These are phyloP conservation scores for Talaromyces sp. DNA, from an alignment of 2,329 filamentous ascomycete genomes.

Conservation along the genomic window DNA sequence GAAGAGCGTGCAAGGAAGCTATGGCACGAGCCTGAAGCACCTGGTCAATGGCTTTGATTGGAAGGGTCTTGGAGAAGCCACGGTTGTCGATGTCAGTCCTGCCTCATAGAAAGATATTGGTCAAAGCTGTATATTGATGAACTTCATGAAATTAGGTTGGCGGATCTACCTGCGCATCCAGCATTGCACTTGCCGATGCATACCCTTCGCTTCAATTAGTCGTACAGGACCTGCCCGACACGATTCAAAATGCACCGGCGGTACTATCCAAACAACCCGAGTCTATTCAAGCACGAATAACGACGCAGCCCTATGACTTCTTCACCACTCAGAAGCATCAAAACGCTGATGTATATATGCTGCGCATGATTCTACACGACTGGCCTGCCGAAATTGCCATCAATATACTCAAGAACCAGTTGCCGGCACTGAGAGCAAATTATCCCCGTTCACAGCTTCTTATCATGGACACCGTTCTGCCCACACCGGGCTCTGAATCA, in stretches of 20 bases:
- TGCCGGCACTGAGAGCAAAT: background rate
- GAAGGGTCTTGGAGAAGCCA: background rate
- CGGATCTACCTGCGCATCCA: background rate
- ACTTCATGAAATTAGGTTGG: background rate
- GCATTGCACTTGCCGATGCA: slow-evolving; percentile 1
- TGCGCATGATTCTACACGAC: slow-evolving; percentile 7
- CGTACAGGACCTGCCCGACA: slow-evolving; percentile 8
- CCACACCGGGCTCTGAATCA: background rate
- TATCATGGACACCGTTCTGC: background rate
- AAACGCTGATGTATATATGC: background rate
- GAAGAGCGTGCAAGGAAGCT: background rate
- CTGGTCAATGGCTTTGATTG: background rate
- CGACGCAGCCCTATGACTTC: background rate
- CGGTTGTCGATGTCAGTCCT: background rate
- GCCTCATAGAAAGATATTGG: background rate
- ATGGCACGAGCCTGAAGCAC: background rate
- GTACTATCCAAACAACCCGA: background rate
- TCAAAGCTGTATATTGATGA: background rate
- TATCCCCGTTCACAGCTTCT: background rate
- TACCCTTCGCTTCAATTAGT: background rate
- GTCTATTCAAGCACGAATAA: background rate
- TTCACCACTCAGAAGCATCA: background rate
- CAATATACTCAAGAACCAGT: slow-evolving; percentile 7
- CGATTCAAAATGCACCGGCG: background rate
- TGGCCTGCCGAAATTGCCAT: background rate